A percentile compares a stretch with the other conserved stretches of the same genome.
phyloP scores from a whole-genome alignment of 176 grass and related monocot species.

The Eleusine coracana region DNA sequence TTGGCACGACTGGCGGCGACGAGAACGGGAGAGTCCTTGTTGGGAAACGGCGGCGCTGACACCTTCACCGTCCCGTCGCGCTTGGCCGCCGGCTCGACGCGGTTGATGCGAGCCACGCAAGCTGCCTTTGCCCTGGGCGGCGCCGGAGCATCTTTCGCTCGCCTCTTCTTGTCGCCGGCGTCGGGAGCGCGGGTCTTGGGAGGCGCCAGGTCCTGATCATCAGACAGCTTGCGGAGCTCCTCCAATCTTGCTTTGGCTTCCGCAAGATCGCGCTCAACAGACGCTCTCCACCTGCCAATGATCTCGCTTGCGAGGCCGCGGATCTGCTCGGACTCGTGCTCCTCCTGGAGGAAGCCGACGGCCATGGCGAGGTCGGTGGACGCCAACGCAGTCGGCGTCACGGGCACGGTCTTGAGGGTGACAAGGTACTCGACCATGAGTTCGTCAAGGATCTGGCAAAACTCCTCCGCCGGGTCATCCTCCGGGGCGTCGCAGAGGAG shows the following conservation, averaged over 20 bases:
- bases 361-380: background rate
- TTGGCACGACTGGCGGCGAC: background rate
- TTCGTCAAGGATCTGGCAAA: background rate
- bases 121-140: background rate
- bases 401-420: background rate
- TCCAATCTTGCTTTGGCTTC: background rate
- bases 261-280: background rate
- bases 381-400: background rate
- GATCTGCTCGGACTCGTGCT: constrained; percentile 6
- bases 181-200: background rate
- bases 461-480: background rate
- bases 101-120: background rate
- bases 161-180: background rate
- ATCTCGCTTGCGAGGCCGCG: background rate
- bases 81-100: background rate
- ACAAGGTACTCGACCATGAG: constrained; percentile 2
- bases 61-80: background rate
- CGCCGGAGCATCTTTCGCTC: background rate
- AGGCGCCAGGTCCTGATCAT: background rate
- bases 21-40: no score
- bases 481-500: background rate
- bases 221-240: background rate
- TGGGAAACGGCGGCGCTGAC: no score
- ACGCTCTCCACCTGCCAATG: background rate
- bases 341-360: background rate